A percentile compares a stretch with the other conserved stretches of the same genome.
Evolutionary conservation across 768 basidiomycete genomes (phyloP).

Genomic region (Coprinopsis strossmayeri): DNA sequence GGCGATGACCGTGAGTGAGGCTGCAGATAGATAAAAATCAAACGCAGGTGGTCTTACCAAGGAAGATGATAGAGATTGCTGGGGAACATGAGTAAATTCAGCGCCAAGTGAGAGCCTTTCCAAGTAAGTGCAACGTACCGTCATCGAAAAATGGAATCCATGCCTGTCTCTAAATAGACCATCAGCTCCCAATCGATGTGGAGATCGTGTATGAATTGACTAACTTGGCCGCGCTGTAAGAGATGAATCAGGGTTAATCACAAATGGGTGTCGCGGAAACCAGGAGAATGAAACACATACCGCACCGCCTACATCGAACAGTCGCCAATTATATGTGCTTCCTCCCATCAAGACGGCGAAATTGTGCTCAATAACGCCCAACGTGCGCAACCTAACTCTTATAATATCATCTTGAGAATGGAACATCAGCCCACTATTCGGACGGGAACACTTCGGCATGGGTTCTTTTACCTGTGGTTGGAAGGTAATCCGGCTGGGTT

Average conservation of each 20-base stretch:
- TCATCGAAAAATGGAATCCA: slow-evolving; percentile 88
- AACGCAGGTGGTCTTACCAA: slow-evolving; percentile 25
- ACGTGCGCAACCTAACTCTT: slow-evolving; percentile 72
- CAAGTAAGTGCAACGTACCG: slow-evolving; percentile 31
- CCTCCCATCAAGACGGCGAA: slow-evolving; percentile 64
- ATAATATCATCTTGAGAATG: slow-evolving; percentile 58
- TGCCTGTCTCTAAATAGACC: slow-evolving; percentile 53
- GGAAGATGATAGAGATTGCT: slow-evolving; percentile 83
- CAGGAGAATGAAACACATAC: slow-evolving; percentile 33
- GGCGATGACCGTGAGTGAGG: slow-evolving; percentile 2
- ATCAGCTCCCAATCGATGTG: slow-evolving; percentile 4
- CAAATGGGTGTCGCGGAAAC: not conserved
- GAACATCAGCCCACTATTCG: not conserved
- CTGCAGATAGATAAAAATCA: not conserved
- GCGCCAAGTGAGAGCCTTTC: no score
- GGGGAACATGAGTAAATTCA: slow-evolving; percentile 8
- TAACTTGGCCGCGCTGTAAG: slow-evolving; percentile 54
- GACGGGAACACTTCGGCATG: not conserved
- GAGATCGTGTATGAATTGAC: slow-evolving; percentile 14
- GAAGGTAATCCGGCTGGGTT: slow-evolving; percentile 61
- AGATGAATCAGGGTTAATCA: not conserved
- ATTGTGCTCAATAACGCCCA: slow-evolving; percentile 73
- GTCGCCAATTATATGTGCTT: slow-evolving; percentile 62
- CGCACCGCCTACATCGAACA: slow-evolving; percentile 82
- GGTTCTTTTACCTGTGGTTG: slow-evolving; percentile 49